Percentiles rank a stretch among this genome's conserved stretches.
Conservation (phyloP, 164 flowering plant genomes). For the Tinospora cordifolia region DNA sequence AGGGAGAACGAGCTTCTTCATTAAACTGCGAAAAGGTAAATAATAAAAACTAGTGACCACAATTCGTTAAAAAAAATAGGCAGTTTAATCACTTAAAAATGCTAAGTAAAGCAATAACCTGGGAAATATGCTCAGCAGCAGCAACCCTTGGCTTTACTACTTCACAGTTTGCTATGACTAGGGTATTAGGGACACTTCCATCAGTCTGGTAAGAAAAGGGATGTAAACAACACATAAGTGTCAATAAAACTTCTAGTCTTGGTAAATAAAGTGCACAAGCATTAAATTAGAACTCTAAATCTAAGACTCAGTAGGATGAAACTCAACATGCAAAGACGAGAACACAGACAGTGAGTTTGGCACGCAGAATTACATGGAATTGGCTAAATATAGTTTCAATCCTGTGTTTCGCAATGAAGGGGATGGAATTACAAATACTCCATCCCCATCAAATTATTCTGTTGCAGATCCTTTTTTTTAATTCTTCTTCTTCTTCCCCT, state of each 20-base stretch:
- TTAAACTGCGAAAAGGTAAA: slow-evolving; percentile 48
- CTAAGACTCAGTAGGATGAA: neutral
- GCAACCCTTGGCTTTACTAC: slow-evolving; percentile 95
- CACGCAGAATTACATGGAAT: too few species aligned
- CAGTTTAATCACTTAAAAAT: neutral
- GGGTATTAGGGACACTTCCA: slow-evolving; percentile 94
- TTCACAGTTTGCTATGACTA: slow-evolving; percentile 91
- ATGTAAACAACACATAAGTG: neutral
- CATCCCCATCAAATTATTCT: too few species aligned
- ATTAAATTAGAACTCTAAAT: neutral
- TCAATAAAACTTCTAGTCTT: neutral
- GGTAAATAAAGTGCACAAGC: neutral
- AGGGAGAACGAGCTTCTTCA: slow-evolving; percentile 95
- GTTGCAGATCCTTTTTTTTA: too few species aligned
- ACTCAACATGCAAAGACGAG: neutral
- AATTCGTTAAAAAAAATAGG: neutral
- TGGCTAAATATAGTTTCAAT: too few species aligned
- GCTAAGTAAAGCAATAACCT: slow-evolving; percentile 32
- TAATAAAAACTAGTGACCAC: neutral
- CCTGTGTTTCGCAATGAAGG: too few species aligned
- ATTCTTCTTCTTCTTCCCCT: too few species aligned
- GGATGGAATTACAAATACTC: too few species aligned
- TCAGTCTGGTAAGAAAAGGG: slow-evolving; percentile 54
- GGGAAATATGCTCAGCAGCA: slow-evolving; percentile 94
- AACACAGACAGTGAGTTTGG: too few species aligned